Evolutionary conservation across 495 filamentous ascomycete genomes (phyloP), one percentile per base, ranked within the genome.

Genomic region (Penicillium desertorum): DNA sequence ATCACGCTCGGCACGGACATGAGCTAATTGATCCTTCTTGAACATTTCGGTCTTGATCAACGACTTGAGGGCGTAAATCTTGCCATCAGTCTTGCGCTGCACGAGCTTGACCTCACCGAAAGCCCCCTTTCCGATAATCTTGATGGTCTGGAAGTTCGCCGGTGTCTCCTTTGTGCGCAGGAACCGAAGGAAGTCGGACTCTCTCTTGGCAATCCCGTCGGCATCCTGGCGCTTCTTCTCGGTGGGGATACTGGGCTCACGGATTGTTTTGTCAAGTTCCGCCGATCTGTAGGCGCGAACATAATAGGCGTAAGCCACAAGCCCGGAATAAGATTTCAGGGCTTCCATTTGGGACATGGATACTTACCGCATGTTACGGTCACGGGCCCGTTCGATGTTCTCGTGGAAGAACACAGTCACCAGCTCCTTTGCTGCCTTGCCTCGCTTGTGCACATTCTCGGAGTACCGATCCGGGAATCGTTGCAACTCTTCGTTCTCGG

Each of bases 21-120:
- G 94, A n/a, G 94, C 94, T 56, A 99, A 76, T 72, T 99, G 94
- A 66, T 99, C 95, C 77, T 96, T 97, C 80, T 96, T 98, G 78
- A 96, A 96, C 94, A 99, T 99, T 72, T 99, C 94, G 6, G 89
- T 88, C 81, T 99, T 99, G 73, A 98, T 88, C 54, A 99, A 78
- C 32, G 93, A 96, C 79, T 99, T 99, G 78, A 99, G 87, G 44
- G 94, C 94, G 66, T 97, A 99, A 56, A 98, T 92, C 73, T 96
- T 95, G 70, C 90, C 90, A 64, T 98, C 94, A n/a, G 86, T 83
- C 80, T 92, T 96, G 76, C 95, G 88, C 74, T 94, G 90, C 57
- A 99, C 94, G 54, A 99, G 81, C 72, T 92, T 93, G 51, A 99
- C 94, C 71, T 99, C 94, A 73, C 94, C 94, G 68, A 99, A 99